phyloP scores from a whole-genome alignment of 2,329 filamentous ascomycete genomes.

The Colletotrichum theobromicola region DNA sequence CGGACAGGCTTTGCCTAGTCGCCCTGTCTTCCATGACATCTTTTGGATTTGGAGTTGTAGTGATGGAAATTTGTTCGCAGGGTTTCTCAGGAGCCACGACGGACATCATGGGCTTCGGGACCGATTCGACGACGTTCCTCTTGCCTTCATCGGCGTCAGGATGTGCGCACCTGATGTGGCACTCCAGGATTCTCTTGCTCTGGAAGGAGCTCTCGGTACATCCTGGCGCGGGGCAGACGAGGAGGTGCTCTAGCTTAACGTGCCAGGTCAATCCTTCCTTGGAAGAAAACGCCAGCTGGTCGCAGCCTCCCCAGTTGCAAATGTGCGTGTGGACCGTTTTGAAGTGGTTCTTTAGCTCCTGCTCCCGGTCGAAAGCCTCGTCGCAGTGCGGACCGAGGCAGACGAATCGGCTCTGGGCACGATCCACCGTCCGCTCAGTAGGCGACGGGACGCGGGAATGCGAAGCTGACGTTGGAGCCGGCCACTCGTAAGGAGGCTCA shows the following conservation, averaged over 20 bases:
- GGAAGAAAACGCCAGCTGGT: conserved; percentile 38
- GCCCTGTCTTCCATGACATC: conserved; percentile 24
- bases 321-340: conserved; percentile 33
- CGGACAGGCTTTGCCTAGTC: conserved; percentile 26
- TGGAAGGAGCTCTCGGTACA: conserved; percentile 42
- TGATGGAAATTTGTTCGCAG: not conserved
- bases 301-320: conserved; percentile 46
- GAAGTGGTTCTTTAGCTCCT: conserved; percentile 29
- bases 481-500: conserved; percentile 27
- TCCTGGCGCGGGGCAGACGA: conserved; percentile 43
- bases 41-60: not conserved
- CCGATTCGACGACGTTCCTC: conserved; percentile 21
- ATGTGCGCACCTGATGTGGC: conserved; percentile 43
- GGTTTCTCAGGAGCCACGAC: not conserved
- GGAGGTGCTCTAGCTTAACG: conserved; percentile 47
- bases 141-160: conserved; percentile 20
- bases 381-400: conserved; percentile 33
- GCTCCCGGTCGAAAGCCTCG: conserved; percentile 26
- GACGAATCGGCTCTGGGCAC: conserved; percentile 23
- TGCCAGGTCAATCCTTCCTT: conserved; percentile 45
- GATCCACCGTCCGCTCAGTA: conserved; percentile 6
- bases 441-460: conserved; percentile 30
- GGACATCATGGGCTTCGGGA: not conserved
- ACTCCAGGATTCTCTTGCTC: conserved; percentile 37
- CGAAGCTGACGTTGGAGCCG: conserved; percentile 9